Percentiles rank a stretch among this genome's conserved stretches.
phyloP scores from a whole-genome alignment of 192 early-diverging fungal species.

The Anaeromyces robustus region DNA sequence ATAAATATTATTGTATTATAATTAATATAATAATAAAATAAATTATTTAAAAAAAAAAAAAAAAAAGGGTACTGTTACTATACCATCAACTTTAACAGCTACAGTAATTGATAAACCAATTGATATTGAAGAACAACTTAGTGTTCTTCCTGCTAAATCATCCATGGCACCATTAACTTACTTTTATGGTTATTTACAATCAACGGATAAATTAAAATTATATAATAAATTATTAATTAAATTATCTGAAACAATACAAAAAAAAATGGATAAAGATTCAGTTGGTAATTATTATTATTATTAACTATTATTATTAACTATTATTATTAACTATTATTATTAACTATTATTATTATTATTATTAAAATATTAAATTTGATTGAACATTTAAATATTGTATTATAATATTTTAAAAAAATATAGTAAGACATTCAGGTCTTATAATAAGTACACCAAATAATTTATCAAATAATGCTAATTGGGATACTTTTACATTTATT shows the following conservation, averaged over 20 bases:
- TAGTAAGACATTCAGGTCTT: conserved; percentile 52
- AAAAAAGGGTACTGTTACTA: conserved; percentile 51
- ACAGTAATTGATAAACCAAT: conserved; percentile 58
- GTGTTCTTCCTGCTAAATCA: conserved; percentile 47
- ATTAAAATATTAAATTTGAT: background rate
- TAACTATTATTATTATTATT: background rate
- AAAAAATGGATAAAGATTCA: conserved; percentile 43
- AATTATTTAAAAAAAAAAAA: too few species aligned
- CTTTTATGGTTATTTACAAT: conserved; percentile 74
- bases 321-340: background rate
- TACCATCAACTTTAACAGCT: conserved; percentile 66
- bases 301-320: conserved; percentile 1
- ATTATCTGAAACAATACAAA: conserved; percentile 44
- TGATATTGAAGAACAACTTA: conserved; percentile 72
- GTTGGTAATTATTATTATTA: conserved; percentile 17
- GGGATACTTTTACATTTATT: conserved; percentile 56
- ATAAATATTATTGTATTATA: too few species aligned
- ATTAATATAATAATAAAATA: too few species aligned
- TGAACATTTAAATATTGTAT: background rate
- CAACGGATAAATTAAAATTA: conserved; percentile 60
- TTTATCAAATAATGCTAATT: conserved; percentile 57
- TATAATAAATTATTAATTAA: conserved; percentile 51
- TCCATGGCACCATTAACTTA: conserved; percentile 66
- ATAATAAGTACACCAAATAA: conserved; percentile 76
- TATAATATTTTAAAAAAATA: background rate